A percentile compares a stretch with the other conserved stretches of the same genome.
phyloP scores from a whole-genome alignment of 768 basidiomycete species.

The Omphalotus guepiniiformis region DNA sequence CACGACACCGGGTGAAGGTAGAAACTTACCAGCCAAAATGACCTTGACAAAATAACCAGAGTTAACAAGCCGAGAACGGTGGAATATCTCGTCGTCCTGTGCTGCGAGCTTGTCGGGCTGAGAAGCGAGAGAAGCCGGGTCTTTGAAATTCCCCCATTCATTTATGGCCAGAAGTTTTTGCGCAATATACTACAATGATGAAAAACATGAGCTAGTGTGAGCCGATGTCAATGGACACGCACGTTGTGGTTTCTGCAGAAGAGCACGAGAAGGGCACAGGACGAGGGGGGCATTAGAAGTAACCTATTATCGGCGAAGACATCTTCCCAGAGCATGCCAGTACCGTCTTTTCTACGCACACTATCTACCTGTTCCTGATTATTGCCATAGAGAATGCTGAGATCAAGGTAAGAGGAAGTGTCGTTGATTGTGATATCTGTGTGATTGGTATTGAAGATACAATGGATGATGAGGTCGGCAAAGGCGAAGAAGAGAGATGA shows the following conservation, averaged over 20 bases:
- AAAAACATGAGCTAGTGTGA: not conserved
- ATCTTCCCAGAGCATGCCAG: slow-evolving; percentile 65
- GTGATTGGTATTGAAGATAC: slow-evolving; percentile 53
- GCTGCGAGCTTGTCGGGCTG: slow-evolving; percentile 14
- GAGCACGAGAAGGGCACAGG: slow-evolving; percentile 49
- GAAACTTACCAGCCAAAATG: too few species aligned
- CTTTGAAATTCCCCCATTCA: slow-evolving; percentile 41
- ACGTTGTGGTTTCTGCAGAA: slow-evolving; percentile 61
- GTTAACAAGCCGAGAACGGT: slow-evolving; percentile 69
- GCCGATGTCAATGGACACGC: too few species aligned
- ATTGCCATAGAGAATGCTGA: slow-evolving; percentile 71
- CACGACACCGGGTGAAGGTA: slow-evolving; percentile 4
- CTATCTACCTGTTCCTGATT: slow-evolving; percentile 34
- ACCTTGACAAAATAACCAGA: slow-evolving; percentile 36
- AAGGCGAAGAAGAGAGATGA: slow-evolving; percentile 77
- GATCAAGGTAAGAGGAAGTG: slow-evolving; percentile 70
- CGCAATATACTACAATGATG: slow-evolving; percentile 44
- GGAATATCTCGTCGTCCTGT: slow-evolving; percentile 79
- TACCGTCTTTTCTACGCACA: slow-evolving; percentile 60
- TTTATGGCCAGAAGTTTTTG: slow-evolving; percentile 50
- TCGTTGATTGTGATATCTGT: slow-evolving; percentile 52
- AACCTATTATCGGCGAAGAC: slow-evolving; percentile 60
- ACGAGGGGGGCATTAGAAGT: slow-evolving; percentile 48
- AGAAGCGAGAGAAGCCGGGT: slow-evolving; percentile 18
- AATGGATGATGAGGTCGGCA: slow-evolving; percentile 72